Percentiles rank a stretch among this genome's conserved stretches.
phyloP scores from a whole-genome alignment of 2,329 filamentous ascomycete genomes.

The Malbranchea cinnamomea region DNA sequence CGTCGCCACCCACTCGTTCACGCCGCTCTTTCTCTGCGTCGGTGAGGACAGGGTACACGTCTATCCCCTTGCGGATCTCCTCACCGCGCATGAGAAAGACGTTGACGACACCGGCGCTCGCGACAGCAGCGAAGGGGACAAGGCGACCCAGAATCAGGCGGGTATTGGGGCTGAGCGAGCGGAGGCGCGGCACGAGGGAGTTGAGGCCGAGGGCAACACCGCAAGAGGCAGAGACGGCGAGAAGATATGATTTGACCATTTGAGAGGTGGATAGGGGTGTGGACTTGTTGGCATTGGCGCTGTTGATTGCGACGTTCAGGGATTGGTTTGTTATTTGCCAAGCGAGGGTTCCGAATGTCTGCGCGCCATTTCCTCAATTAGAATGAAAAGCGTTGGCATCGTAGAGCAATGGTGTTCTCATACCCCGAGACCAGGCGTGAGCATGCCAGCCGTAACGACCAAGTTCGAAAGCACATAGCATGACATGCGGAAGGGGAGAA shows the following conservation, averaged over 20 bases:
- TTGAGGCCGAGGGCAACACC: conserved; percentile 88
- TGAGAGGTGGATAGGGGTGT: conserved; percentile 68
- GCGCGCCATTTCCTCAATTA: conserved; percentile 1
- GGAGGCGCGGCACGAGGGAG: conserved; percentile 71
- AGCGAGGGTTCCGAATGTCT: conserved; percentile 70
- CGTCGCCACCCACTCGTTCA: conserved; percentile 49
- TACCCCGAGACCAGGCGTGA: conserved; percentile 71
- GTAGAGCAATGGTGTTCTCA: conserved; percentile 12
- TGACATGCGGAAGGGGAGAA: conserved; percentile 96
- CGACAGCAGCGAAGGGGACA: conserved; percentile 91
- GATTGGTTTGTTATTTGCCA: conserved; percentile 98
- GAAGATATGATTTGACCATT: conserved; percentile 75
- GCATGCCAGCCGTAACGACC: conserved; percentile 91
- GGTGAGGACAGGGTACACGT: conserved; percentile 71
- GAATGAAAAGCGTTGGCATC: not conserved
- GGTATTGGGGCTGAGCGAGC: conserved; percentile 57
- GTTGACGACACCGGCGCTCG: conserved; percentile 78
- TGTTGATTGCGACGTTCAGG: conserved; percentile 96
- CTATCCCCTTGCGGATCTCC: conserved; percentile 85
- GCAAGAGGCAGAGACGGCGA: conserved; percentile 86
- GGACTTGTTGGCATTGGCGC: conserved; percentile 94
- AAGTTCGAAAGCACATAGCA: conserved; percentile 87
- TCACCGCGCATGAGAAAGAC: conserved; percentile 96
- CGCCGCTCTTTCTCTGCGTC: conserved; percentile 51
- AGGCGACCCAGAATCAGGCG: conserved; percentile 67